Percentiles rank a stretch among this genome's conserved stretches.
Evolutionary conservation across 345 rosid species (phyloP).

Genomic region (Dipteronia sinensis): DNA sequence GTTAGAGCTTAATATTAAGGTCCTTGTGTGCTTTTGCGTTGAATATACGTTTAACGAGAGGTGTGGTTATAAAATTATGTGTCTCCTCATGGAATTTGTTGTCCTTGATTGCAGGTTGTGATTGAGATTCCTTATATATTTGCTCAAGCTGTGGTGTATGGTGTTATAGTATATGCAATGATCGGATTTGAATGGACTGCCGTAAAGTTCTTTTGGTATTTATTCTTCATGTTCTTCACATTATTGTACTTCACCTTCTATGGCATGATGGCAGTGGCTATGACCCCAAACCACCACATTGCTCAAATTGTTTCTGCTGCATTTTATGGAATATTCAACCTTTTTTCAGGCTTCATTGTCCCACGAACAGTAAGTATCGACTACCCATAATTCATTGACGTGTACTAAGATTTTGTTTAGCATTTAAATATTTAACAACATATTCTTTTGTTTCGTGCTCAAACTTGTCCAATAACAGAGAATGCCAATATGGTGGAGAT

Average conservation of each 20-base stretch:
- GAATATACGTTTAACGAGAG: background rate
- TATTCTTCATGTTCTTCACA: slow-evolving; percentile 15
- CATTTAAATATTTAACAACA: too few species aligned
- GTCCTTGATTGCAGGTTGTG: slow-evolving; percentile 16
- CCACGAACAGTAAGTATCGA: slow-evolving; percentile 19
- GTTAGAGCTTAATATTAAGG: too few species aligned
- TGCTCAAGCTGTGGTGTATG: slow-evolving; percentile 10
- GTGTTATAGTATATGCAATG: slow-evolving; percentile 23
- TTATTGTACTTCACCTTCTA: slow-evolving; percentile 25
- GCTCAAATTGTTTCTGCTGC: slow-evolving; percentile 12
- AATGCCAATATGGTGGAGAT: slow-evolving; percentile 36
- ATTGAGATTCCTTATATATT: slow-evolving; percentile 24
- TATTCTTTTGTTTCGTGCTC: background rate
- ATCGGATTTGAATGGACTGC: slow-evolving; percentile 21
- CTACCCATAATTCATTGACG: background rate
- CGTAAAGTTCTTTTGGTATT: slow-evolving; percentile 17
- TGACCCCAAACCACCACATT: slow-evolving; percentile 20
- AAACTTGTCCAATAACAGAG: slow-evolving; percentile 17
- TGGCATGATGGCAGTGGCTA: slow-evolving; percentile 24
- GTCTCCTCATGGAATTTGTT: background rate
- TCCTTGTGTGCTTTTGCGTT: background rate
- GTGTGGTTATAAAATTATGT: background rate
- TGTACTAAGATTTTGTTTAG: too few species aligned
- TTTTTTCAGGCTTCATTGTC: slow-evolving; percentile 15
- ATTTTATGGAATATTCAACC: slow-evolving; percentile 13